These are phyloP conservation scores for Aspergillus oerlinghausenensis DNA, from an alignment of 2,329 filamentous ascomycete genomes.

Conservation along the genomic window DNA sequence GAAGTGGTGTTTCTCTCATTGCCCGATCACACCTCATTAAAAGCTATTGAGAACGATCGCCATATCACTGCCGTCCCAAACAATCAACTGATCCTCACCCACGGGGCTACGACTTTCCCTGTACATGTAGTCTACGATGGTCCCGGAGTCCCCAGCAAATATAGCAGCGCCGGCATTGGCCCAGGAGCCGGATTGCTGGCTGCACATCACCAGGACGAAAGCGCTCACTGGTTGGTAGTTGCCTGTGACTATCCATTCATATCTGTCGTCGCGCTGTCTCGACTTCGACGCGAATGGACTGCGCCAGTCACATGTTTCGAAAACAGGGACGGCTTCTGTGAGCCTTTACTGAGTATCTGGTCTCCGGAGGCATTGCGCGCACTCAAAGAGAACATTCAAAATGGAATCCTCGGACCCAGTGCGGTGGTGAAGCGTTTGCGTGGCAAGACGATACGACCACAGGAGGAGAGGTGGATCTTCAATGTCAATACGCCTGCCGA, in stretches of 20 bases:
- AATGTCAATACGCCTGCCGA: slow-evolving; percentile 31
- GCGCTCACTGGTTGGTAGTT: slow-evolving; percentile 29
- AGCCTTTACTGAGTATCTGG: slow-evolving; percentile 38
- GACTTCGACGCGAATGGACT: slow-evolving; percentile 20
- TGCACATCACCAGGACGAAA: slow-evolving; percentile 22
- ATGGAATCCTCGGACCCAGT: slow-evolving; percentile 12
- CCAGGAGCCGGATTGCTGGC: slow-evolving; percentile 28
- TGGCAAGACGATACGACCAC: slow-evolving; percentile 10
- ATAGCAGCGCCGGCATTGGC: slow-evolving; percentile 10
- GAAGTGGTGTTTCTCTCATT: slow-evolving; percentile 16
- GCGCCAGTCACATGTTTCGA: slow-evolving; percentile 33
- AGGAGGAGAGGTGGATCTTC: slow-evolving; percentile 14
- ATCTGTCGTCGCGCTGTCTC: slow-evolving; percentile 19
- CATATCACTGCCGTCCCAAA: background rate
- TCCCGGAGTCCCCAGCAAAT: background rate
- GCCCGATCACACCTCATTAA: background rate
- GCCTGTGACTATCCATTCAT: slow-evolving; percentile 34
- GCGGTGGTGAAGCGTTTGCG: slow-evolving; percentile 13
- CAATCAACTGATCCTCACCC: background rate
- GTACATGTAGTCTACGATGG: slow-evolving; percentile 1
- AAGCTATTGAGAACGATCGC: background rate
- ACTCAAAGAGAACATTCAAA: slow-evolving; percentile 16
- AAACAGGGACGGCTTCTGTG: slow-evolving; percentile 23
- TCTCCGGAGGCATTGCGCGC: slow-evolving; percentile 23
- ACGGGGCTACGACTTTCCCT: background rate